A percentile compares a stretch with the other conserved stretches of the same genome.
These are phyloP conservation scores for Simmondsia chinensis DNA, from an alignment of 148 eudicot species.

Conservation along the genomic window DNA sequence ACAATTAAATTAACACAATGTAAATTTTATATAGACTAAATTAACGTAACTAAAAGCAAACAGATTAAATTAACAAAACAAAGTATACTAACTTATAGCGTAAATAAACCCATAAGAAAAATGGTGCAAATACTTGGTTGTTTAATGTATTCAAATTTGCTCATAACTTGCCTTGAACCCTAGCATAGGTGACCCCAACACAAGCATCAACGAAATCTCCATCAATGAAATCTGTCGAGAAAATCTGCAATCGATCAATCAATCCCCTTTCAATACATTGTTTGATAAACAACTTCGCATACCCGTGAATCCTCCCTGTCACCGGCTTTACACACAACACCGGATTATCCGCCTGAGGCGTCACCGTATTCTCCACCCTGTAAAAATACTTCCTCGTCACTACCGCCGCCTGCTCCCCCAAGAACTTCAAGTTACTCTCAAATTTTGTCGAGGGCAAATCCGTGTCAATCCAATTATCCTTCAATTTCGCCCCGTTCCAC, in stretches of 20 bases:
- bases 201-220: constrained; percentile 92
- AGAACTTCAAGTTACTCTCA: constrained; percentile 69
- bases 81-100: too few relatives aligned
- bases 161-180: constrained; percentile 50
- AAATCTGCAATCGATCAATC: constrained; percentile 64
- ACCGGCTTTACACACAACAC: constrained; percentile 78
- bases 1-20: too few relatives aligned
- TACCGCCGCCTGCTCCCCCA: constrained; percentile 57
- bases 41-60: too few relatives aligned
- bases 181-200: constrained; percentile 62
- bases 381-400: constrained; percentile 57
- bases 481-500: constrained; percentile 61
- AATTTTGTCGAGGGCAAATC: constrained; percentile 83
- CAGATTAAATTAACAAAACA: too few relatives aligned
- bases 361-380: constrained; percentile 86
- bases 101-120: too few relatives aligned
- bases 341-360: constrained; percentile 88
- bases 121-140: too few relatives aligned
- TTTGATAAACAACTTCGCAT: constrained; percentile 61
- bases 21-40: too few relatives aligned
- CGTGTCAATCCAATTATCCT: constrained; percentile 90
- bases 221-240: constrained; percentile 83
- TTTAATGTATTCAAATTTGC: too few relatives aligned
- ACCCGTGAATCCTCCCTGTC: constrained; percentile 63
- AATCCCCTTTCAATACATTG: constrained; percentile 46